These are phyloP conservation scores for Trametopsis cervina DNA, from an alignment of 768 basidiomycete genomes.

Conservation along the genomic window DNA sequence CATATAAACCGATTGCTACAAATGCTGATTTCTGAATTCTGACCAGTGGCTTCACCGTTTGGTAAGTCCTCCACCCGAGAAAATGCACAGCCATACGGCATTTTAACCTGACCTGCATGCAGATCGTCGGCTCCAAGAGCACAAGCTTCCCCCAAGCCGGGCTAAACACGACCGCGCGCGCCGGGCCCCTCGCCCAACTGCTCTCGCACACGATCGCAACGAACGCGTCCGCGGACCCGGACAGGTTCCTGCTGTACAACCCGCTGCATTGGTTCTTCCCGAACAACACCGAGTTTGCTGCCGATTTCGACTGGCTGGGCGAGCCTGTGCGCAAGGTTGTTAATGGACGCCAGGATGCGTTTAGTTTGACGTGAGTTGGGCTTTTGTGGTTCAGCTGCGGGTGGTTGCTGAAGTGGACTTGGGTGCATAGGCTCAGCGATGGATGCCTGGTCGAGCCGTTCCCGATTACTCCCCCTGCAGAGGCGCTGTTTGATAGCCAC, in stretches of 20 bases:
- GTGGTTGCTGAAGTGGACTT: background rate
- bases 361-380: conserved; percentile 35
- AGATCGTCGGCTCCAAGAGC: conserved; percentile 44
- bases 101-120: too few relatives aligned
- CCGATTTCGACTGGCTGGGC: conserved; percentile 40
- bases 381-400: background rate
- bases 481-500: conserved; percentile 42
- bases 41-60: conserved; percentile 37
- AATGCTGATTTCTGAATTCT: background rate
- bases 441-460: conserved; percentile 33
- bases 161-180: conserved; percentile 42
- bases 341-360: conserved; percentile 43
- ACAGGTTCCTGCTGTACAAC: conserved; percentile 40
- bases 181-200: conserved; percentile 40
- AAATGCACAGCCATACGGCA: too few relatives aligned
- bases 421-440: conserved; percentile 26
- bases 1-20: background rate
- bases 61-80: conserved; percentile 14
- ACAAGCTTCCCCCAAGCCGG: conserved; percentile 50
- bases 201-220: conserved; percentile 37
- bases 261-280: conserved; percentile 42
- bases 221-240: conserved; percentile 33
- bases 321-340: conserved; percentile 35
- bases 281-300: conserved; percentile 34
- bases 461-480: conserved; percentile 29